A percentile compares a stretch with the other conserved stretches of the same genome.
Conservation (phyloP, 1,139 yeast genomes). For the Candida pseudoviswanathii region DNA sequence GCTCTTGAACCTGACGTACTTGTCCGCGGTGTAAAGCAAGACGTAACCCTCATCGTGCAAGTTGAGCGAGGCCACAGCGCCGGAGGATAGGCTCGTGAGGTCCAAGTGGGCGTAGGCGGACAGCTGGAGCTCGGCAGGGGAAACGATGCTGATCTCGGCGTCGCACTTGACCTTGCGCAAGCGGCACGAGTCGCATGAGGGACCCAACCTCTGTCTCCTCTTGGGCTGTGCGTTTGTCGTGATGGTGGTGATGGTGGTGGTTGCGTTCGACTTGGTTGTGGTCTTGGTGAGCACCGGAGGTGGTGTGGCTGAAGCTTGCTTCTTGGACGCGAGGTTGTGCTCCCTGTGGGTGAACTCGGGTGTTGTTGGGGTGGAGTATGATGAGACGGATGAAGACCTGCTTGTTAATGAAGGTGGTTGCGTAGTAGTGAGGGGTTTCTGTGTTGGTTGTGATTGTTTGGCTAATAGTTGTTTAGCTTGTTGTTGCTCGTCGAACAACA, state of each 20-base stretch:
- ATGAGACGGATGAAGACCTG: slow-evolving; percentile 13
- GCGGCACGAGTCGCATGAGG: slow-evolving; percentile 74
- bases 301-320: background rate
- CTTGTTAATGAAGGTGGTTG: slow-evolving; percentile 19
- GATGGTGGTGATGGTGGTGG: background rate
- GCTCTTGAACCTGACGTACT: slow-evolving; percentile 49
- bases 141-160: slow-evolving; percentile 51
- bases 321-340: background rate
- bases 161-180: slow-evolving; percentile 75
- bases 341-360: slow-evolving; percentile 10
- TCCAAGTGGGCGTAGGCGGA: background rate
- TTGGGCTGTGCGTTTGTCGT: slow-evolving; percentile 18
- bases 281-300: background rate
- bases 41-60: slow-evolving; percentile 4
- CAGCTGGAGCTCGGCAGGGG: slow-evolving; percentile 14
- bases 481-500: slow-evolving; percentile 14
- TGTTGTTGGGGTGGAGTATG: slow-evolving; percentile 17
- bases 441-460: slow-evolving; percentile 1
- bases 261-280: background rate
- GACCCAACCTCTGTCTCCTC: slow-evolving; percentile 69
- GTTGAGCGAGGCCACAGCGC: background rate
- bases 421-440: background rate
- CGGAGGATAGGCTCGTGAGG: slow-evolving; percentile 4
- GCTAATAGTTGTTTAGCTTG: slow-evolving; percentile 1
- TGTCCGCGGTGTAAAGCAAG: slow-evolving; percentile 26